A percentile compares a stretch with the other conserved stretches of the same genome.
Evolutionary conservation across 2,329 filamentous ascomycete genomes (phyloP).

Genomic region (Dactylellina sp.): DNA sequence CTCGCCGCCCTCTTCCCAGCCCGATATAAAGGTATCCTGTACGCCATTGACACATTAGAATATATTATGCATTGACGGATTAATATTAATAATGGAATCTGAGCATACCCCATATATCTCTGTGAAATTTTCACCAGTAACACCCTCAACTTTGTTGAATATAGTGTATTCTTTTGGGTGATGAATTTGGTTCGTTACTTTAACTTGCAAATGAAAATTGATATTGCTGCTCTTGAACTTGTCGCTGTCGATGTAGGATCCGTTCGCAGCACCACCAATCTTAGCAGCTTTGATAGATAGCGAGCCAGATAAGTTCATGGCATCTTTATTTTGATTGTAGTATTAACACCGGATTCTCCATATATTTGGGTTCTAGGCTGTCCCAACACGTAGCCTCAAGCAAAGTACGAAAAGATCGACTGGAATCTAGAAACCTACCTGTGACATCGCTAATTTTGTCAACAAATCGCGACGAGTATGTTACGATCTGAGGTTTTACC

Average conservation of each 20-base stretch:
- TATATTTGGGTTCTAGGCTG: background rate
- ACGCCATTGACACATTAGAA: no score
- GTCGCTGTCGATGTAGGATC: slow-evolving; percentile 23
- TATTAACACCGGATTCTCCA: no score
- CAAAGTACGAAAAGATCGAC: no score
- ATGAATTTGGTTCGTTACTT: slow-evolving; percentile 60
- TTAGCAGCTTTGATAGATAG: no score
- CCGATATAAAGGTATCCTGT: slow-evolving; percentile 25
- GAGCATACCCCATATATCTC: slow-evolving; percentile 60
- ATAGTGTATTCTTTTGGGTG: slow-evolving; percentile 52
- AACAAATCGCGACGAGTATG: slow-evolving; percentile 21
- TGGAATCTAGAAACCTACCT: slow-evolving; percentile 59
- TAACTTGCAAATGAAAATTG: slow-evolving; percentile 60
- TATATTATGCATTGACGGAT: no score
- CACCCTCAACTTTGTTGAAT: slow-evolving; percentile 36
- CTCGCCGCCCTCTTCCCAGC: slow-evolving; percentile 61
- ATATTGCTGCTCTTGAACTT: slow-evolving; percentile 60
- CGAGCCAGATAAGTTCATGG: slow-evolving; percentile 63
- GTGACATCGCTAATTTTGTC: slow-evolving; percentile 63
- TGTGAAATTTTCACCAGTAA: slow-evolving; percentile 46
- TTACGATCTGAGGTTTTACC: slow-evolving; percentile 26
- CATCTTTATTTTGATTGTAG: no score
- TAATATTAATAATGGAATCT: no score
- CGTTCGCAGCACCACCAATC: slow-evolving; percentile 61
- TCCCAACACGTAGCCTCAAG: background rate